Conservation (phyloP, 805 yeast genomes). For the Hanseniaspora lachancei region DNA sequence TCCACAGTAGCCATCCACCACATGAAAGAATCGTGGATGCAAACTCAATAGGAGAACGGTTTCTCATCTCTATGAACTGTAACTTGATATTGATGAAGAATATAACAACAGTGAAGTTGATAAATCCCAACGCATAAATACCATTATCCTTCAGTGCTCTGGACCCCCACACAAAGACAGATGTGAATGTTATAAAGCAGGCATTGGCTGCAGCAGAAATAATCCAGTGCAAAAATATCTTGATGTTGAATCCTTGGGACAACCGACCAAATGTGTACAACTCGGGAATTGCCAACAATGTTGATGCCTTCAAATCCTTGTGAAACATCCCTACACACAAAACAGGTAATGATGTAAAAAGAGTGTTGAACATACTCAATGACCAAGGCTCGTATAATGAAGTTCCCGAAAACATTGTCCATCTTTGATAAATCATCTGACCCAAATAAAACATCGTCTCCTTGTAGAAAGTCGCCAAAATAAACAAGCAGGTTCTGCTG, state of each 20-base stretch:
- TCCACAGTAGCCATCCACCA: conserved; percentile 80
- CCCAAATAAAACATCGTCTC: conserved; percentile 81
- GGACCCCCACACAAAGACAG: conserved; percentile 60
- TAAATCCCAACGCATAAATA: conserved; percentile 67
- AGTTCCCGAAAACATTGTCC: conserved; percentile 81
- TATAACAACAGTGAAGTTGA: conserved; percentile 60
- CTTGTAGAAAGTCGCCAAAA: conserved; percentile 86
- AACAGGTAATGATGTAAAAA: conserved; percentile 87
- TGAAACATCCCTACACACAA: conserved; percentile 91
- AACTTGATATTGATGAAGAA: conserved; percentile 64
- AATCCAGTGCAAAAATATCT: conserved; percentile 66
- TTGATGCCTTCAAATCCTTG: conserved; percentile 76
- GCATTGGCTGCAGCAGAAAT: conserved; percentile 61
- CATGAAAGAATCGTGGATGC: conserved; percentile 57
- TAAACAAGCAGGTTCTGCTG: conserved; percentile 80
- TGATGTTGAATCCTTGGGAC: conserved; percentile 59
- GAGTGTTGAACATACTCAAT: conserved; percentile 88
- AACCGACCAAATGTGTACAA: conserved; percentile 65
- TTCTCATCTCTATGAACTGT: conserved; percentile 68
- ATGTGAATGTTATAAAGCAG: conserved; percentile 52
- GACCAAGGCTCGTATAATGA: conserved; percentile 94
- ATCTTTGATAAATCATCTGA: conserved; percentile 75
- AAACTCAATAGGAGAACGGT: conserved; percentile 54
- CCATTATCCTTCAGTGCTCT: conserved; percentile 58
- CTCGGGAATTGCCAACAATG: conserved; percentile 84